Evolutionary conservation across 345 rosid genomes (phyloP), one percentile per base, ranked within the genome.

Genomic region (Eutrema japonicum): DNA sequence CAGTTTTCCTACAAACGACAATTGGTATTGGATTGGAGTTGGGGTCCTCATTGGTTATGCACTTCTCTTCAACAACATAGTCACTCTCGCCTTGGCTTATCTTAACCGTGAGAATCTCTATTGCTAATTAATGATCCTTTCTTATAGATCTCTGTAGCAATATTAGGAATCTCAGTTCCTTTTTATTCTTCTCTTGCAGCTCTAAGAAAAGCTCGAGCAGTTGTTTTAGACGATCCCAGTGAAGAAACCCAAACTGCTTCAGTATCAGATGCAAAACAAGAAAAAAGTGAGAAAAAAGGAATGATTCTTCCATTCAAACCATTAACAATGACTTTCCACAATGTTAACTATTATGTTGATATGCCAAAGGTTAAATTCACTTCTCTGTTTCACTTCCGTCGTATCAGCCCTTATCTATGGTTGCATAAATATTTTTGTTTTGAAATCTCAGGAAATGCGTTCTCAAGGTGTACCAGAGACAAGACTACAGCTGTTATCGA

Each of bases 271-370:
- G 7, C 60, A 48, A 49, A 50, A 10, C 63, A 42, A 43, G 84
- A 65, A 27, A 79, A 68, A 63, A 81, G 35, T 67, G 81, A 78
- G 76, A 84, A 74, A 71, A 89, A 82, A 70, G 98, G 98, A 82
- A 90, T 90, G 98, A 89, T 93, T 72, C 92, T 93, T 70, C 98
- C 98, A 70, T 91, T 93, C 80, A 84, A 85, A 77, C 98, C 96
- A 48, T 83, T 89, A 69, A 77, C 93, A 78, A 91, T 93, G 97
- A 91, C 96, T 64, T 93, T 93, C 76, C 87, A 86, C 75, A 82
- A 91, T 82, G 92, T 93, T 79, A 93, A 88, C 78, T 93, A 91
- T 83, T 93, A 74, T 69, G 98, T 93, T 68, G 94, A 93, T 75
- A 89, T 91, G 93, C 97, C 97, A 29, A 80, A 84, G 92, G 98